Conservation (phyloP, 2,329 filamentous ascomycete genomes). For the Graphiopsis chlorocephala region DNA sequence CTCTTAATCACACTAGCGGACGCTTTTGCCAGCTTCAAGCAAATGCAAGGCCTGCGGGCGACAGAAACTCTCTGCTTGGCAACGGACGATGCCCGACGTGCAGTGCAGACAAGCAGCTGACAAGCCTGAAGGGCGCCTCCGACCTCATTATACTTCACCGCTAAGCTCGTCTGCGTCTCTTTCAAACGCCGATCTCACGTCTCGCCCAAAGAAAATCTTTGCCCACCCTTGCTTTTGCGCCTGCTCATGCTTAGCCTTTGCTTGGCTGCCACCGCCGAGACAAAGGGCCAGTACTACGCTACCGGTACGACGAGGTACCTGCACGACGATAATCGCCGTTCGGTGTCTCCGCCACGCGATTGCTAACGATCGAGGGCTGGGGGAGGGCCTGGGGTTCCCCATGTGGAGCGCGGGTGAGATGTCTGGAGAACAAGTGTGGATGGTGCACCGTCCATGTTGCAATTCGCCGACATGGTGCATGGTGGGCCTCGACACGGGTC, state of each 20-base stretch:
- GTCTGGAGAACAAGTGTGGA: slow-evolving; percentile 13
- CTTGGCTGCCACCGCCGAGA: slow-evolving; percentile 10
- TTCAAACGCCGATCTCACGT: slow-evolving; percentile 7
- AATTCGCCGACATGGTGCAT: not conserved
- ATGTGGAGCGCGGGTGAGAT: slow-evolving; percentile 5
- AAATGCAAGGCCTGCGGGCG: not conserved
- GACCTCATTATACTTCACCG: slow-evolving; percentile 9
- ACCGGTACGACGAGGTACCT: not conserved
- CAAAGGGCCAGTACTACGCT: not conserved
- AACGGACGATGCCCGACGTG: not conserved
- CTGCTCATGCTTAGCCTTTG: not conserved
- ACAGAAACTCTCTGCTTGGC: not conserved
- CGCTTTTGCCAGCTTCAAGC: not conserved
- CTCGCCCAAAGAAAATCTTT: slow-evolving; percentile 3
- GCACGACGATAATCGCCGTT: slow-evolving; percentile 10
- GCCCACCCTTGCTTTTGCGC: not conserved
- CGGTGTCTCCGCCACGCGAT: slow-evolving; percentile 12
- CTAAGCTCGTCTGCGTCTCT: not conserved
- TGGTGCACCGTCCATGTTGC: slow-evolving; percentile 1
- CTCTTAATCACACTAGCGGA: slow-evolving; percentile 2
- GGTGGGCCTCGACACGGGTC: not conserved
- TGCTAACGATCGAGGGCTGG: not conserved
- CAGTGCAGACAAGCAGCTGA: not conserved
- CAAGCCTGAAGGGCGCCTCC: not conserved
- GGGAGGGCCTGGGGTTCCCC: slow-evolving; percentile 3